Evolutionary conservation across 148 eudicot genomes (phyloP).

Genomic region (Fagopyrum homotropicum): DNA sequence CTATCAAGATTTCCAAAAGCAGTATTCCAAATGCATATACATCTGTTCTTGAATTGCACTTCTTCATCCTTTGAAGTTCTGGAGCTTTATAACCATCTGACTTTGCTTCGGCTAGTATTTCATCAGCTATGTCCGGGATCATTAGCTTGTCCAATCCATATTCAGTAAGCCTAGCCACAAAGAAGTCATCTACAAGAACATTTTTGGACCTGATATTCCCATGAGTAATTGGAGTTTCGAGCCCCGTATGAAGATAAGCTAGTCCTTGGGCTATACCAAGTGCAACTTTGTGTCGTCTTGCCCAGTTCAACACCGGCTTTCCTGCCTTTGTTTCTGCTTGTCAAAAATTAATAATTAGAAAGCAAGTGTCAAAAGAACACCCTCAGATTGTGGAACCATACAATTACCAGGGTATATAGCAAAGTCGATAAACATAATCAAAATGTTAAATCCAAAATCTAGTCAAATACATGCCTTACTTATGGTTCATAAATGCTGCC

Average conservation of each 20-base stretch:
- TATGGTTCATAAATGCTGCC: not conserved
- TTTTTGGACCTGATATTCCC: conserved; percentile 78
- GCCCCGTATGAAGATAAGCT: conserved; percentile 68
- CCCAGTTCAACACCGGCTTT: conserved; percentile 82
- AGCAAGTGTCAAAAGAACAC: not conserved
- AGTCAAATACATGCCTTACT: not conserved
- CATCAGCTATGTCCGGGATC: conserved; percentile 76
- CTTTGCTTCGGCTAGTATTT: conserved; percentile 65
- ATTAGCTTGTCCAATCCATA: conserved; percentile 74
- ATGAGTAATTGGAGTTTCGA: conserved; percentile 75
- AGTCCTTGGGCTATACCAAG: conserved; percentile 83
- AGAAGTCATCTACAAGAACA: conserved; percentile 80
- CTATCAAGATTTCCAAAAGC: conserved; percentile 72
- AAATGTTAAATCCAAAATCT: not conserved
- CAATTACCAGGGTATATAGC: not conserved
- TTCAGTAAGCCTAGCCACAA: conserved; percentile 74
- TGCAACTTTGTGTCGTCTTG: conserved; percentile 87
- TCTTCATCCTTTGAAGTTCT: conserved; percentile 88
- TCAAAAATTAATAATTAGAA: not conserved
- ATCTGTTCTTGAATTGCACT: conserved; percentile 76
- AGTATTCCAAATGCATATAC: conserved; percentile 89
- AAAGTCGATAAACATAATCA: not conserved
- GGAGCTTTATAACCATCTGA: conserved; percentile 87
- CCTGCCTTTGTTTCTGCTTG: conserved; percentile 68
- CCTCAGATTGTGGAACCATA: not conserved